These are phyloP conservation scores for Plenodomus biglobosus DNA, from an alignment of 2,329 filamentous ascomycete species.

Conservation along the genomic window DNA sequence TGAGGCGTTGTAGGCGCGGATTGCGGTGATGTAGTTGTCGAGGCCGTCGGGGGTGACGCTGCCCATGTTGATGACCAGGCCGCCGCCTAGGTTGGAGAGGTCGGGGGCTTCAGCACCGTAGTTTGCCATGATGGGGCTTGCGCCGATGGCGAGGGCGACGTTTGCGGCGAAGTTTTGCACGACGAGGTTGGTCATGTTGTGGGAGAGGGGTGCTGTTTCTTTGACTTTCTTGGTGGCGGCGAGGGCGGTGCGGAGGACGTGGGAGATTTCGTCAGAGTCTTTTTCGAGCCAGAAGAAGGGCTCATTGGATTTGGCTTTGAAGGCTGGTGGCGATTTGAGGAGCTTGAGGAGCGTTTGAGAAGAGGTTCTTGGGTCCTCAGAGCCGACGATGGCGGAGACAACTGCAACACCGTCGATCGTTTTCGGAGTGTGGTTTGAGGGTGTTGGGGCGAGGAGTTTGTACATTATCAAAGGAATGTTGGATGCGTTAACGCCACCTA, in stretches of 20 bases:
- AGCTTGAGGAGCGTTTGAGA: constrained; percentile 61
- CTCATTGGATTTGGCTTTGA: constrained; percentile 24
- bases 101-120: constrained; percentile 80
- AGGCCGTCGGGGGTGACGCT: constrained; percentile 78
- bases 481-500: constrained; percentile 79
- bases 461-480: constrained; percentile 76
- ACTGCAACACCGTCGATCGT: constrained; percentile 79
- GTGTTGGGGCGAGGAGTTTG: constrained; percentile 58
- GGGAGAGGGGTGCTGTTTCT: constrained; percentile 69
- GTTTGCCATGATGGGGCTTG: constrained; percentile 92
- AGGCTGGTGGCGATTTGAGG: constrained; percentile 46
- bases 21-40: constrained; percentile 69
- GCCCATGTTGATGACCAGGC: constrained; percentile 92
- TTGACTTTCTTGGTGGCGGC: constrained; percentile 63
- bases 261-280: constrained; percentile 10
- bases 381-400: constrained; percentile 83
- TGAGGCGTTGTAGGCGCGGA: constrained; percentile 77
- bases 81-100: constrained; percentile 73
- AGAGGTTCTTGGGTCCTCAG: constrained; percentile 65
- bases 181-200: constrained; percentile 97
- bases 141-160: constrained; percentile 79
- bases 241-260: constrained; percentile 22
- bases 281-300: constrained; percentile 24
- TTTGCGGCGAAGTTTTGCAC: constrained; percentile 96
- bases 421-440: constrained; percentile 48